Conservation (phyloP, 208 protist species). For the Leishmania arabica region DNA sequence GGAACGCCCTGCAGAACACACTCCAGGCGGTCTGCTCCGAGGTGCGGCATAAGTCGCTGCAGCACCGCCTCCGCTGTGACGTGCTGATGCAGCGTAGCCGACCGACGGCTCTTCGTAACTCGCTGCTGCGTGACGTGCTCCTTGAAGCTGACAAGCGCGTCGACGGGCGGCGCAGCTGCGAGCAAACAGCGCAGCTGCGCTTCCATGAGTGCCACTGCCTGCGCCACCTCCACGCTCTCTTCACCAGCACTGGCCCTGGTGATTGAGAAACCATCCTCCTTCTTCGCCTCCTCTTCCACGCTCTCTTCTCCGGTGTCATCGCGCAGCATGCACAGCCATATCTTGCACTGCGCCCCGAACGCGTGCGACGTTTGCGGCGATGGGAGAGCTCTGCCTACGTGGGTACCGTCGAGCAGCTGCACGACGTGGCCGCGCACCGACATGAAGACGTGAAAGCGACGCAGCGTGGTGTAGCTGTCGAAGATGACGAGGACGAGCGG, state of each 20-base stretch:
- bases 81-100: background rate
- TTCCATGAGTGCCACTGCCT: slow-evolving; percentile 12
- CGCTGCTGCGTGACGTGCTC: slow-evolving; percentile 13
- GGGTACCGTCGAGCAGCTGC: slow-evolving; percentile 51
- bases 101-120: background rate
- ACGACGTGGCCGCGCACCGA: slow-evolving; percentile 67
- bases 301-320: slow-evolving; percentile 47
- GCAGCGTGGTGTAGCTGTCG: slow-evolving; percentile 56
- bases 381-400: background rate
- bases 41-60: slow-evolving; percentile 31
- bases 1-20: slow-evolving; percentile 25
- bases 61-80: slow-evolving; percentile 32
- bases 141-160: slow-evolving; percentile 40
- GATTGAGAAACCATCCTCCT: slow-evolving; percentile 1
- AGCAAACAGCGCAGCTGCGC: slow-evolving; percentile 24
- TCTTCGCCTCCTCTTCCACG: slow-evolving; percentile 5
- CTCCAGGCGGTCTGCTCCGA: slow-evolving; percentile 9
- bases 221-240: background rate
- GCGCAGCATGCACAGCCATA: slow-evolving; percentile 72
- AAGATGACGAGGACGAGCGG: slow-evolving; percentile 58
- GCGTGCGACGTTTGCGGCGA: slow-evolving; percentile 15
- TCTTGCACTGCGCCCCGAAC: slow-evolving; percentile 35
- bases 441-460: slow-evolving; percentile 78
- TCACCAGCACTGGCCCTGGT: background rate
- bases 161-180: slow-evolving; percentile 27